phyloP scores from a whole-genome alignment of 2,329 filamentous ascomycete genomes.

The Trichoderma sp. region DNA sequence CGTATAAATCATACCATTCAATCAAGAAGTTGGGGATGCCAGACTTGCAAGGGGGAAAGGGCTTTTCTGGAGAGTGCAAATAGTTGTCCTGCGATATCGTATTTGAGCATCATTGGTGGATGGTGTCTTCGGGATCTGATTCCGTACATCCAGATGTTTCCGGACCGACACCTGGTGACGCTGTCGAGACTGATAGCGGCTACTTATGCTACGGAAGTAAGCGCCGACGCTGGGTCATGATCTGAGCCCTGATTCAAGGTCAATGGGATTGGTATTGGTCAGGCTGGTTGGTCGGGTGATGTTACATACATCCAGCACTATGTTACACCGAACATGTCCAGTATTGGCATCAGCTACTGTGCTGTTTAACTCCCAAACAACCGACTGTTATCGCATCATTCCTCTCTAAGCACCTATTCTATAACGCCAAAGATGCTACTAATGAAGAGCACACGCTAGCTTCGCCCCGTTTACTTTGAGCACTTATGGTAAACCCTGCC shows the following conservation, averaged over 20 bases:
- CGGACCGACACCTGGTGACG: constrained; percentile 23
- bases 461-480: background rate
- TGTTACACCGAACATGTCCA: constrained; percentile 20
- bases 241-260: constrained; percentile 24
- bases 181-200: constrained; percentile 20
- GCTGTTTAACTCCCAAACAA: constrained; percentile 21
- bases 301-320: constrained; percentile 21
- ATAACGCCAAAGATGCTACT: background rate
- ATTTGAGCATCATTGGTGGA: background rate
- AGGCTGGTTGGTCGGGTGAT: constrained; percentile 22
- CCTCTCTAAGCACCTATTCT: constrained; percentile 17
- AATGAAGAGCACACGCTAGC: too few species aligned
- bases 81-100: background rate
- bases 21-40: background rate
- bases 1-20: too few species aligned
- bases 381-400: constrained; percentile 31
- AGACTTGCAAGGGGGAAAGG: background rate
- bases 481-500: background rate
- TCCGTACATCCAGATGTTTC: constrained; percentile 20
- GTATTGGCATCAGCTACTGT: constrained; percentile 23
- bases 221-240: constrained; percentile 24
- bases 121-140: background rate
- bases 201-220: constrained; percentile 24
- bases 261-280: constrained; percentile 20
- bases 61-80: background rate